These are phyloP conservation scores for Neurospora sp. DNA, from an alignment of 495 filamentous ascomycete species.

Conservation along the genomic window DNA sequence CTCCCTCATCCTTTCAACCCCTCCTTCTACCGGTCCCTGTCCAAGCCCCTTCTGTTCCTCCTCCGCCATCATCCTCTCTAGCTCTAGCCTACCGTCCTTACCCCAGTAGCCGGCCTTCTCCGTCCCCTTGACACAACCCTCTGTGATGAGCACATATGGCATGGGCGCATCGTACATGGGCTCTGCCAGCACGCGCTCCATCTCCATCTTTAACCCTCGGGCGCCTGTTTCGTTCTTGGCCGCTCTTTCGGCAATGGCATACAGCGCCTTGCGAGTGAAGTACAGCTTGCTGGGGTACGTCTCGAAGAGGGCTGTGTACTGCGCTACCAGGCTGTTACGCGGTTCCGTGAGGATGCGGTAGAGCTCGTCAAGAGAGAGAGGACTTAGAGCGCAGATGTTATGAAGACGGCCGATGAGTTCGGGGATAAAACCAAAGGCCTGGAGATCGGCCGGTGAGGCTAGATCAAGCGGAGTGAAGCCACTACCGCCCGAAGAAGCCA, in stretches of 20 bases:
- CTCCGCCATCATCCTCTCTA: conserved; percentile 44
- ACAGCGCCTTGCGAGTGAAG: conserved; percentile 71
- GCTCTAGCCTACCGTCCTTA: conserved; percentile 39
- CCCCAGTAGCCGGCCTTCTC: conserved; percentile 44
- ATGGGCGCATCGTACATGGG: conserved; percentile 83
- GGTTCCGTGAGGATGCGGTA: conserved; percentile 87
- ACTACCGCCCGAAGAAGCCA: conserved; percentile 8
- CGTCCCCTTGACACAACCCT: conserved; percentile 55
- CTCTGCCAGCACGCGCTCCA: conserved; percentile 78
- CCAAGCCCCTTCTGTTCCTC: conserved; percentile 31
- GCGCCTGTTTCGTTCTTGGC: conserved; percentile 75
- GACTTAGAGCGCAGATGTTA: conserved; percentile 70
- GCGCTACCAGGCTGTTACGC: conserved; percentile 70
- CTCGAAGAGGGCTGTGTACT: conserved; percentile 77
- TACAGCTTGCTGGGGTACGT: conserved; percentile 74
- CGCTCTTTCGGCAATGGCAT: conserved; percentile 67
- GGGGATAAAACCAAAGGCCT: conserved; percentile 88
- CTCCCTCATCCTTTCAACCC: conserved; percentile 29
- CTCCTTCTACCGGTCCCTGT: conserved; percentile 8
- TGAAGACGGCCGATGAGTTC: conserved; percentile 88
- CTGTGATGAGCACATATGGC: conserved; percentile 60
- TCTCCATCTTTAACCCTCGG: conserved; percentile 73
- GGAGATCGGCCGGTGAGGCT: conserved; percentile 70
- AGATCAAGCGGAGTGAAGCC: conserved; percentile 72
- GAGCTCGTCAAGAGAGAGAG: conserved; percentile 68